Percentiles rank a stretch among this genome's conserved stretches.
phyloP scores from a whole-genome alignment of 306 rosid genomes.

The Trifolium fragiferum region DNA sequence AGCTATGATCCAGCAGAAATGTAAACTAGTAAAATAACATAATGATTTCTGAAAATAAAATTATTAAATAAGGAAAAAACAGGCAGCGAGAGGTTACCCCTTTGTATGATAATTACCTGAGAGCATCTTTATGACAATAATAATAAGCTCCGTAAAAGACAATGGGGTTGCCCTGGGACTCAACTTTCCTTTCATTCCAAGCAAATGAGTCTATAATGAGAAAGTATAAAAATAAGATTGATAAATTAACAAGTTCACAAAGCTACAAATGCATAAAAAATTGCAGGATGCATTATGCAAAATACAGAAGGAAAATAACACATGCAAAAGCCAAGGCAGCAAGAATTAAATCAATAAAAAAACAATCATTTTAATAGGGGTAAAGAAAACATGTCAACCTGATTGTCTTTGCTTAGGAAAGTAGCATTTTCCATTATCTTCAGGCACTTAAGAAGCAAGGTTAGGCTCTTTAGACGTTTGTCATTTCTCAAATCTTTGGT shows the following conservation, averaged over 20 bases:
- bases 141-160: constrained; percentile 70
- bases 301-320: constrained; percentile 12
- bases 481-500: constrained; percentile 53
- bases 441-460: constrained; percentile 85
- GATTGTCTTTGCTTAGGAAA: constrained; percentile 86
- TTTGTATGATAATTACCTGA: constrained; percentile 65
- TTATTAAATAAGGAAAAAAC: constrained; percentile 21
- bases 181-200: constrained; percentile 71
- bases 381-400: constrained; percentile 55
- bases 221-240: constrained; percentile 38
- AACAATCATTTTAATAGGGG: constrained; percentile 4
- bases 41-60: constrained; percentile 20
- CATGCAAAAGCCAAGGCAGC: constrained; percentile 17
- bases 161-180: constrained; percentile 47
- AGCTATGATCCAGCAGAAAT: constrained; percentile 45
- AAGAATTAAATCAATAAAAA: constrained; percentile 20
- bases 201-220: constrained; percentile 79
- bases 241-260: constrained; percentile 36
- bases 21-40: constrained; percentile 31
- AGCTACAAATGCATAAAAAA: constrained; percentile 31
- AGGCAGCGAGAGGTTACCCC: constrained; percentile 24
- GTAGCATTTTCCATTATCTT: constrained; percentile 99
- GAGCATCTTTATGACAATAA: constrained; percentile 73
- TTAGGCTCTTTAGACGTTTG: constrained; percentile 56
- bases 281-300: constrained; percentile 4